Percentiles rank a stretch among this genome's conserved stretches.
Evolutionary conservation across 2,329 filamentous ascomycete species (phyloP).

Genomic region (Monosporascus ibericus): DNA sequence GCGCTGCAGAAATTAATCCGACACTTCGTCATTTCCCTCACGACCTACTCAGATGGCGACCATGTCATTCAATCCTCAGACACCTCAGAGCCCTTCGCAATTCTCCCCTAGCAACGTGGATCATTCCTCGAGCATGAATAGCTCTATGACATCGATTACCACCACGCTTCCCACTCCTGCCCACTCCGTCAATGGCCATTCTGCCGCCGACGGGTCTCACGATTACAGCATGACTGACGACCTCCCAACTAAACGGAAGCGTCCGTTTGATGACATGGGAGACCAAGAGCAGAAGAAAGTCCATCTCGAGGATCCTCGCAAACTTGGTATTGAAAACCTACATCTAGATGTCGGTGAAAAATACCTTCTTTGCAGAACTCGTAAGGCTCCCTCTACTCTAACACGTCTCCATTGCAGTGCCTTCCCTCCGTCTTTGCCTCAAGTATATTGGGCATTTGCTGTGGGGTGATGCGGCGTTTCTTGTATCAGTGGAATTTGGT

Average conservation of each 20-base stretch:
- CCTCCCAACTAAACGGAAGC: conserved; percentile 57
- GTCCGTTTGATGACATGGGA: conserved; percentile 48
- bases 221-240: conserved; percentile 43
- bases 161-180: conserved; percentile 56
- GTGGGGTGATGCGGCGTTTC: conserved; percentile 4
- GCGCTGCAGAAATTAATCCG: background rate
- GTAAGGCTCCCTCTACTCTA: conserved; percentile 52
- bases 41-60: conserved; percentile 30
- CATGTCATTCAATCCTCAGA: conserved; percentile 64
- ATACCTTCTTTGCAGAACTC: conserved; percentile 60
- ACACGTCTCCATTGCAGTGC: conserved; percentile 25
- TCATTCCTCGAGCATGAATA: conserved; percentile 42
- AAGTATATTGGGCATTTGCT: conserved; percentile 16
- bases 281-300: conserved; percentile 56
- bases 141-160: conserved; percentile 44
- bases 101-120: conserved; percentile 51
- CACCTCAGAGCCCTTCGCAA: conserved; percentile 61
- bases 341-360: conserved; percentile 62
- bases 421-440: conserved; percentile 7
- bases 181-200: conserved; percentile 56
- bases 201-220: conserved; percentile 36
- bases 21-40: conserved; percentile 9
- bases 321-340: conserved; percentile 57
- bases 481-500: conserved; percentile 22
- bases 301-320: conserved; percentile 52